These are phyloP conservation scores for Coleophoma eucalyptorum DNA, from an alignment of 2,329 filamentous ascomycete species.

Conservation along the genomic window DNA sequence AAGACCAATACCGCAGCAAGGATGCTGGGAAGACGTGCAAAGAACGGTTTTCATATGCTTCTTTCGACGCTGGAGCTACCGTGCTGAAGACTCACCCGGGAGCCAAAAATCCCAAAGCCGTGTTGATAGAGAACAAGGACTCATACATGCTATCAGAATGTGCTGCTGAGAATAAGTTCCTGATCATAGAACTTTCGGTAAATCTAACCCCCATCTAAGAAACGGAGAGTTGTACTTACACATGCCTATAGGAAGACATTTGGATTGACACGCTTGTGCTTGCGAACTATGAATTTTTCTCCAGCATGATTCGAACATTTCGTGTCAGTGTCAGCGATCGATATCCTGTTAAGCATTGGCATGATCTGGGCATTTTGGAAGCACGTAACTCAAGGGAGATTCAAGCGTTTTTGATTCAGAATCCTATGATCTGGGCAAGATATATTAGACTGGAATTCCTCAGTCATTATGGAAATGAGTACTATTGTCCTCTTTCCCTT, in stretches of 20 bases:
- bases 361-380: constrained; percentile 81
- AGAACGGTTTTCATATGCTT: constrained; percentile 95
- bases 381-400: constrained; percentile 90
- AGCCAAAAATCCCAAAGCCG: constrained; percentile 82
- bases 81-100: constrained; percentile 85
- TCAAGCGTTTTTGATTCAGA: constrained; percentile 90
- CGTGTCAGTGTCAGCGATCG: constrained; percentile 89
- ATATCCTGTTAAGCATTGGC: constrained; percentile 96
- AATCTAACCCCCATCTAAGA: constrained; percentile 38
- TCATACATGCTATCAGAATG: constrained; percentile 97
- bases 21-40: constrained; percentile 98
- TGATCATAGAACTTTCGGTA: constrained; percentile 84
- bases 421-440: constrained; percentile 92
- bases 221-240: no score
- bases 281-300: constrained; percentile 99
- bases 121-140: constrained; percentile 95
- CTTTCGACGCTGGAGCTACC: constrained; percentile 93
- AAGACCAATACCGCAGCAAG: constrained; percentile 62
- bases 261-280: constrained; percentile 94
- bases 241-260: constrained; percentile 41
- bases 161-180: constrained; percentile 80
- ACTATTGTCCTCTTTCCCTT: constrained; percentile 89
- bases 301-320: constrained; percentile 90
- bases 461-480: constrained; percentile 93
- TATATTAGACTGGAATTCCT: constrained; percentile 91